Base-by-base conservation (phyloP, 1,284 basidiomycete genomes). In the Inonotus hispidus region DNA sequence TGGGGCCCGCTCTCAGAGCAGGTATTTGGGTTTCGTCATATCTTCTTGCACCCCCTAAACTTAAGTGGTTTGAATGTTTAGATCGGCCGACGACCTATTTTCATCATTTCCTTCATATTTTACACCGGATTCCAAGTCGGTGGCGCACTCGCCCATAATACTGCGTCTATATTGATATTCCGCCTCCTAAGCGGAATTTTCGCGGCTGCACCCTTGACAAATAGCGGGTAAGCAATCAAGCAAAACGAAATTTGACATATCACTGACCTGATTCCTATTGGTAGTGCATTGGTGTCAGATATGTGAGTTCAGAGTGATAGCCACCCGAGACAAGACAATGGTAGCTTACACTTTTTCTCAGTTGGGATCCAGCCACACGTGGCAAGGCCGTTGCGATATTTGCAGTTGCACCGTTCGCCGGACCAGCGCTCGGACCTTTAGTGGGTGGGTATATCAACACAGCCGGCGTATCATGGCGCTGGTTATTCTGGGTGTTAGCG, bases 151-250 rank as follows among this genome's bases (percentile, higher is more conserved):
- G 73, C 84, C 0, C 74, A 77, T 25, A 90, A 87, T 69, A 82
- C 80, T 0, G 82, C 77, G 4, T 73, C 80, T 0, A 75, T 90
- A 55, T 76, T 92, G 43, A 72, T 85, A 35, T 86, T 89, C 72
- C 80, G 88, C 19, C 87, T 91, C 71, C 69, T 90, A 4, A 79
- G 83, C 1, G 88, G 88, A 0, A 76, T 75, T 2, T 90, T 89
- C 66, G 79, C 78, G 50, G 74, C 77, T n/a, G 72, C 74, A 21
- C 78, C 77, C 6, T 66, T 79, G 25, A 75, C 77, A 16, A 79
- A 82, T 68, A 76, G 79, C 58, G 81, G 81, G 79, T 80, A 65
- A 14, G 74, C 66, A 23, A 58, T 21, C 29, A 11, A 10, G 16
- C 1, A 45, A 25, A 29, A 2, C 11, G 13, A 11, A n/a, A 25